Evolutionary conservation across 78 protist species (phyloP), one percentile per base, ranked within the genome.

Genomic region (Corallochytrium limacisporum): DNA sequence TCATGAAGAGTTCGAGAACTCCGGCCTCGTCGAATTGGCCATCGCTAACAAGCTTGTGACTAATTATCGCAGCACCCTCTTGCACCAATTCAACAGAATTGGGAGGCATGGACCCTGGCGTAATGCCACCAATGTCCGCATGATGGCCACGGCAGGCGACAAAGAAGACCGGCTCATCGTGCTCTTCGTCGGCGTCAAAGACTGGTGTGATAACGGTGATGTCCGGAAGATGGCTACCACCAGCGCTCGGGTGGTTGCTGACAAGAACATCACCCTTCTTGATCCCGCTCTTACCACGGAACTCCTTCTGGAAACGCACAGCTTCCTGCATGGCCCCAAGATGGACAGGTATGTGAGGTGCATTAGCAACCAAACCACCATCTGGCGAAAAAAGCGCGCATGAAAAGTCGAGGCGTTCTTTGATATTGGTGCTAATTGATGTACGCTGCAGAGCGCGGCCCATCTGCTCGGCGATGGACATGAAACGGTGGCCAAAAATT

Each of bases 381-480:
- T 82, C 84, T 1, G 93, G 79, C 33, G 78, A 72, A 46, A 92
- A 92, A 37, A 92, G 38, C 0, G 97, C 97, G 62, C 97, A 92
- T 9, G 84, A 68, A 61, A 92, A 92, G 72, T 92, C 97, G 6
- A 9, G 22, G 18, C 74, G 4, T 50, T 86, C 92, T 54, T 93
- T 93, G 79, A 93, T 91, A 55, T 93, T 93, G 42, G 89, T 80
- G 1, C 86, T 74, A 20, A 84, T 75, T 12, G 96, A 66, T 1
- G 96, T 91, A n/a, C 93, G 63, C 70, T 89, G 93, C 22, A 93
- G 56, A 4, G 91, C 79, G 8, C 77, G 37, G 5, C 98, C 98
- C 98, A 93, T 93, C 74, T 91, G 98, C 53, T 93, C 98, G 5
- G 98, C 98, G 31, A 93, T 91, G 69, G 77, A 43, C 98, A 93